Base-by-base conservation (phyloP, 495 filamentous ascomycete genomes). In the Aspergillus affinis region DNA sequence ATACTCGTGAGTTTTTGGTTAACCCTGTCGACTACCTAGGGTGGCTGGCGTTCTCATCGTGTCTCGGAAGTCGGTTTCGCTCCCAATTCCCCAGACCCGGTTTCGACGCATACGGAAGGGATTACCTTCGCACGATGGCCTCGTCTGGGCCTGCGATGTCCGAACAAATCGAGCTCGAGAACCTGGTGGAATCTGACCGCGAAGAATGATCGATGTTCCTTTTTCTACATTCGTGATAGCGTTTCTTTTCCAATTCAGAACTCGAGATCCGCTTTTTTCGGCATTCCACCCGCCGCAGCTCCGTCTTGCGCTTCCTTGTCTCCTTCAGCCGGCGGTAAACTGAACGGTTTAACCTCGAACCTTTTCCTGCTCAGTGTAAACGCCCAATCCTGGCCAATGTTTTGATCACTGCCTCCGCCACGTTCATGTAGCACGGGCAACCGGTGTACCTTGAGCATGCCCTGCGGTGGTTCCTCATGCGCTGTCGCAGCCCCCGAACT, bases 301-400 rank as follows among this genome's bases (percentile, higher is more conserved):
- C 78, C 80, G 50, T 84, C 83, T 66, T 90, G 86, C 52, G 85
- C 88, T 63, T 89, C 86, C 32, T 81, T 80, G 59, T 93, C 91
- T 4, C 86, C 90, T 46, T 91, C 90, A n/a, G 91, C 82, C 2
- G 94, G 94, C 41, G 95, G 95, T 52, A 98, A 75, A 71, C 88
- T 93, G 71, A 90, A 98, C 8, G 90, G 88, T 73, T 88, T 91
- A 61, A 98, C 92, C 61, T 88, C 84, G 65, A 98, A 87, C 66
- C 83, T 91, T 60, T 88, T 86, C 63, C 90, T 82, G 68, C 91
- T 96, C 32, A 98, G 73, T 48, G 83, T 92, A 73, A 98, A 98
- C 17, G 91, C 91, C 72, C 96, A 81, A 69, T 97, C 91, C 67
- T 94, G 89, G 10, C 90, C 87, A 54, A 88, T 80, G 50, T 82